phyloP scores from a whole-genome alignment of 306 rosid genomes.

The Oemleria cerasiformis region DNA sequence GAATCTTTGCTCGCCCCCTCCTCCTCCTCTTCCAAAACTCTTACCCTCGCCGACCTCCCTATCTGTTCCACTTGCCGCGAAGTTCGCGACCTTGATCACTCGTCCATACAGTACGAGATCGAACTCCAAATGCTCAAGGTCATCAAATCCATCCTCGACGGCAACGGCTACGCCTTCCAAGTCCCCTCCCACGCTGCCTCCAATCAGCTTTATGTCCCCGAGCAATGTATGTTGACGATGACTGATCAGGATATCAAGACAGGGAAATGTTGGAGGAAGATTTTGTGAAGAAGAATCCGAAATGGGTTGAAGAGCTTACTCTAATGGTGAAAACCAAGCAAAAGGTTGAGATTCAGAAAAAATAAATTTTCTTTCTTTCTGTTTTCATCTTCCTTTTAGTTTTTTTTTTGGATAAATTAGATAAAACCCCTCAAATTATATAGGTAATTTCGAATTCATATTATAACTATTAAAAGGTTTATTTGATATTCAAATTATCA shows the following conservation, averaged over 20 bases:
- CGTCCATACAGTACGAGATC: conserved; percentile 62
- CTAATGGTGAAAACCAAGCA: conserved; percentile 96
- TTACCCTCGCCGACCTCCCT: conserved; percentile 66
- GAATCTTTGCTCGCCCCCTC: conserved; percentile 27
- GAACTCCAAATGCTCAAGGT: conserved; percentile 50
- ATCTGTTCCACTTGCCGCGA: conserved; percentile 74
- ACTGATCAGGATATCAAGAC: conserved; percentile 97
- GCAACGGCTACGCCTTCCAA: conserved; percentile 73
- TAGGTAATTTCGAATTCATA: too few species aligned
- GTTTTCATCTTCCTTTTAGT: too few species aligned
- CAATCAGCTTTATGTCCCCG: conserved; percentile 79
- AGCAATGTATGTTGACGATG: conserved; percentile 88
- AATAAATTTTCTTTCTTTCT: too few species aligned
- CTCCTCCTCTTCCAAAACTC: conserved; percentile 49
- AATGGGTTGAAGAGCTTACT: conserved; percentile 86
- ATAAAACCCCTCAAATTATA: too few species aligned
- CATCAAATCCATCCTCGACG: conserved; percentile 68
- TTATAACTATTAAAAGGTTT: too few species aligned
- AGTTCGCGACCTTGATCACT: conserved; percentile 64
- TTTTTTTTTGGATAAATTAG: too few species aligned
- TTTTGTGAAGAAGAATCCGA: conserved; percentile 92
- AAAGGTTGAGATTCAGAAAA: conserved; percentile 97
- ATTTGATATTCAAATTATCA: too few species aligned
- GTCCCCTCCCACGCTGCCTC: conserved; percentile 86
- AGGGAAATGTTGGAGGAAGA: conserved; percentile 89